Base-by-base conservation (phyloP, 2,329 filamentous ascomycete genomes). In the Diaporthe longicolla region DNA sequence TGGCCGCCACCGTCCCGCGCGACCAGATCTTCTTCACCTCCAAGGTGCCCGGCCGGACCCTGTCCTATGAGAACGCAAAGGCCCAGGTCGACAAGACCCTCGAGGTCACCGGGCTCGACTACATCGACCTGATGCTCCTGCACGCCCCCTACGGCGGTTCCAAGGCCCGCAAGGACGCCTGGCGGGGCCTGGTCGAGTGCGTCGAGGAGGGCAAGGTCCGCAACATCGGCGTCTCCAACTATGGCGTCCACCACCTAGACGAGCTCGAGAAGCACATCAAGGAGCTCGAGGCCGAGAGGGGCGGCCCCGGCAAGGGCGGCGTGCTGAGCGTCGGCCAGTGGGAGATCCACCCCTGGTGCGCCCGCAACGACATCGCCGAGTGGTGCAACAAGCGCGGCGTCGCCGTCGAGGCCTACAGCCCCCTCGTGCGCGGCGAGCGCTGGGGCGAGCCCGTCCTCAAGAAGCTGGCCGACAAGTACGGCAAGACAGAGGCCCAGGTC, bases 341-440 rank as follows among this genome's bases (percentile, higher is more conserved):
- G 83, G 95, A 98, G 84, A 85, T 98, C 15, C 95, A 98, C 83
- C 95, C 95, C 0, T 98, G 95, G 95, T 90, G 95, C 55, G 88
- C 91, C 11, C 88, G 95, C n/a, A 85, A 87, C 29, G 95, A 98
- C 79, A 94, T 98, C 75, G 91, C 92, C 11, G 85, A 89, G 61
- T 98, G 95, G 95, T 93, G 93, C 78, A 82, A 87, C 76, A 87
- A 92, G 82, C 87, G 90, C 24, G 87, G 87, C 74, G 85, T 94
- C 26, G 88, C 90, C 43, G 81, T 93, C 19, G 87, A 95, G 83
- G 90, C 90, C 0, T 93, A 92, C 80, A 87, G 85, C 55, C 90
- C 91, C 17, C 84, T 92, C 55, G 89, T 91, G 1, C 85, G 88
- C 58, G 95, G 94, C 72, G 85, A 93, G 84, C 92, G 94, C 77